Evolutionary conservation across 1,284 basidiomycete genomes (phyloP).

Genomic region (Somion occarium): DNA sequence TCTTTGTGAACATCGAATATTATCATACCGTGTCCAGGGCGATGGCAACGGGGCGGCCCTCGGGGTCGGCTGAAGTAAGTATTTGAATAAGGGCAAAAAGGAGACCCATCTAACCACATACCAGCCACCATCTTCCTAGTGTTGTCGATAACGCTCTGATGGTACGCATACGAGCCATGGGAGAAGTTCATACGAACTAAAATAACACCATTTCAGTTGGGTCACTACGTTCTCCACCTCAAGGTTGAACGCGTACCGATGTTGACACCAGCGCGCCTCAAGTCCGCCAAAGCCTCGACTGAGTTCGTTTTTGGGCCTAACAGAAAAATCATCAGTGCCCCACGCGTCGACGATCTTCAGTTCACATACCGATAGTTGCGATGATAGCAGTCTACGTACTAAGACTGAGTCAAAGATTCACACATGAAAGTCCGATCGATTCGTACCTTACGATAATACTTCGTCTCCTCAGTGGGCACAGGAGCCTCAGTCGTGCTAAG

Average conservation of each 20-base stretch:
- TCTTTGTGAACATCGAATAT: background rate
- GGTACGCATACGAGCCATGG: constrained; percentile 94
- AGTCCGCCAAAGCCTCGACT: constrained; percentile 77
- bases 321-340: background rate
- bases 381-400: constrained; percentile 83
- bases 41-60: constrained; percentile 92
- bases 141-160: constrained; percentile 97
- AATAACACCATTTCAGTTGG: constrained; percentile 8
- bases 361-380: constrained; percentile 80
- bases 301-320: constrained; percentile 89
- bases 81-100: constrained; percentile 2
- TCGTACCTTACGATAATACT: constrained; percentile 84
- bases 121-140: constrained; percentile 79
- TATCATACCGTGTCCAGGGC: constrained; percentile 87
- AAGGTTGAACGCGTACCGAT: constrained; percentile 62
- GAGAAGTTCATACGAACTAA: constrained; percentile 98
- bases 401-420: background rate
- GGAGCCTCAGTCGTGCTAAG: constrained; percentile 70
- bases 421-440: background rate
- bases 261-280: constrained; percentile 90
- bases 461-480: constrained; percentile 70
- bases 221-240: background rate
- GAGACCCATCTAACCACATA: constrained; percentile 24
- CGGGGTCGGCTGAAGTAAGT: constrained; percentile 38
- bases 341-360: background rate